phyloP scores from a whole-genome alignment of 202 grass and related monocot species.

The Eragrostis tef region DNA sequence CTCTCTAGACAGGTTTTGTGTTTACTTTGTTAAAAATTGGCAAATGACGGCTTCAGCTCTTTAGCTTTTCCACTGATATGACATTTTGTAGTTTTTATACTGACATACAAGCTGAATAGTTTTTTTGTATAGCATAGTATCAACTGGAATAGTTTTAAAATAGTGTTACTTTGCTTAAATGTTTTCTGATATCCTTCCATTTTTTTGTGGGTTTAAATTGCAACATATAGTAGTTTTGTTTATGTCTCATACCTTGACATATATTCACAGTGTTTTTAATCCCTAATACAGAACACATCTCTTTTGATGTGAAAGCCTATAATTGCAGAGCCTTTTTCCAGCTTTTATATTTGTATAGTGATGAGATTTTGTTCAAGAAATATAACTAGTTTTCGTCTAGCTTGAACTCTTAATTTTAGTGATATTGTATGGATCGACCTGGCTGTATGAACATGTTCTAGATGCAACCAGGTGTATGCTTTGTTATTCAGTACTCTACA shows the following conservation, averaged over 20 bases:
- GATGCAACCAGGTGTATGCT: not conserved
- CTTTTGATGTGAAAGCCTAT: not conserved
- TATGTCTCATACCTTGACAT: not conserved
- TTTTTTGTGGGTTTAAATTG: not conserved
- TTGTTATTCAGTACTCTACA: not conserved
- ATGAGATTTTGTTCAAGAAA: not conserved
- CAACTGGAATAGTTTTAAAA: not conserved
- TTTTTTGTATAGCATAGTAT: not conserved
- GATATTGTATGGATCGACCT: not conserved
- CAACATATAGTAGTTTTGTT: not conserved
- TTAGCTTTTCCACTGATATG: not conserved
- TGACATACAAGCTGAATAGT: not conserved
- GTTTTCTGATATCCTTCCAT: not conserved
- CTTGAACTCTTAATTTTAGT: not conserved
- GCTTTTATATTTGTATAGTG: not conserved
- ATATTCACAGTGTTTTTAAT: not conserved
- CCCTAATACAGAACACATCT: not conserved
- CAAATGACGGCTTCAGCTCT: not conserved
- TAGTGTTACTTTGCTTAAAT: not conserved
- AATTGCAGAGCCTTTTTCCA: not conserved
- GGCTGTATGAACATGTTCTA: not conserved
- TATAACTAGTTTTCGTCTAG: not conserved
- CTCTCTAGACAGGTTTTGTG: not conserved
- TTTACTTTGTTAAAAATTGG: not conserved
- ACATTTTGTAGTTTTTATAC: not conserved